Percentiles rank a stretch among this genome's conserved stretches.
Conservation (phyloP, 1,139 yeast species). For the Geotrichum fermentans region DNA sequence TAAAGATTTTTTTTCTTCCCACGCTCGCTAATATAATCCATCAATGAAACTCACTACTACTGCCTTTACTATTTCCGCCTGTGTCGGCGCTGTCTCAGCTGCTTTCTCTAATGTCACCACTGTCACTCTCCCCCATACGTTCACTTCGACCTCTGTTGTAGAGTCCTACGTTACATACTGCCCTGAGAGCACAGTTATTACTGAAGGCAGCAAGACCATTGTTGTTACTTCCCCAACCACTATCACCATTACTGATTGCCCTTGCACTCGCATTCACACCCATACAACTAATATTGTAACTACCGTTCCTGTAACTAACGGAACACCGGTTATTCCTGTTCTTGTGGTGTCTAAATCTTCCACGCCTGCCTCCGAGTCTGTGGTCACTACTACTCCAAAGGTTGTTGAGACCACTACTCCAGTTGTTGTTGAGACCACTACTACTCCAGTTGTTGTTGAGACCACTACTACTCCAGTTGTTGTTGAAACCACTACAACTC, state of each 20-base stretch:
- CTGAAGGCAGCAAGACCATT: constrained; percentile 38
- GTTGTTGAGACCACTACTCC: neutral
- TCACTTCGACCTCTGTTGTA: constrained; percentile 34
- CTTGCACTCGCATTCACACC: constrained; percentile 54
- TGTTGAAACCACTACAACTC: neutral
- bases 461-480: neutral
- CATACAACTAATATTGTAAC: constrained; percentile 43
- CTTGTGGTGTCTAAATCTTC: neutral
- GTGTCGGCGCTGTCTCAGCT: constrained; percentile 23
- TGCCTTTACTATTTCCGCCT: constrained; percentile 16
- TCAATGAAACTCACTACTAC: constrained; percentile 3
- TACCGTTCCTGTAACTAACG: constrained; percentile 35
- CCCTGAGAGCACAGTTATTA: constrained; percentile 40
- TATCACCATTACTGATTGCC: constrained; percentile 43
- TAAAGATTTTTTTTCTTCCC: too few relatives aligned
- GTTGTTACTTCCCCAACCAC: constrained; percentile 43
- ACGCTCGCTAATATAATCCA: neutral
- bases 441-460: neutral
- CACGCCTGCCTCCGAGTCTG: neutral
- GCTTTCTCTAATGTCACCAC: constrained; percentile 29
- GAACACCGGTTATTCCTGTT: too few relatives aligned
- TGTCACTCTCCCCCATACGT: constrained; percentile 14
- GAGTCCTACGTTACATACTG: constrained; percentile 42
- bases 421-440: neutral
- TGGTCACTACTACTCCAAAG: neutral